Conservation (phyloP, 352 stramenopile species). For the Phytophthora tubulina region DNA sequence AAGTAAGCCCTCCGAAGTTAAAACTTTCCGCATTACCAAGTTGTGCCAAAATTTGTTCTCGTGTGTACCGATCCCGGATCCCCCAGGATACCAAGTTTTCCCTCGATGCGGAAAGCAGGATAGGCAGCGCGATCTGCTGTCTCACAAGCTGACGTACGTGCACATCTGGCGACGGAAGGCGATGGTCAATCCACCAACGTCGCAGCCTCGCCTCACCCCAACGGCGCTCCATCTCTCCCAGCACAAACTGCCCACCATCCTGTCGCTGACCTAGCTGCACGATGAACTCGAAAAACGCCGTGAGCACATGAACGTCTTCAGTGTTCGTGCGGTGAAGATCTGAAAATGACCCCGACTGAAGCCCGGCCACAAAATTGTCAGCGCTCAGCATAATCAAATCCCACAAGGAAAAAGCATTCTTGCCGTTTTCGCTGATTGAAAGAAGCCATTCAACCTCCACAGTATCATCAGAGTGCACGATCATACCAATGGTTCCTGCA, state of each 20-base stretch:
- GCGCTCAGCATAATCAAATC: constrained; percentile 55
- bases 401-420: constrained; percentile 46
- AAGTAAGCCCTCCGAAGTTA: neutral
- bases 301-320: constrained; percentile 58
- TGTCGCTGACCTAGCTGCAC: constrained; percentile 51
- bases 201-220: constrained; percentile 67
- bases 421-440: constrained; percentile 7
- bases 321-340: constrained; percentile 37
- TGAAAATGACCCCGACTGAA: constrained; percentile 46
- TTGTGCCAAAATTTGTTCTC: constrained; percentile 63
- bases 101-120: constrained; percentile 61
- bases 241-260: constrained; percentile 30
- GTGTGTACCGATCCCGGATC: constrained; percentile 58
- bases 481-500: constrained; percentile 48
- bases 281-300: constrained; percentile 66
- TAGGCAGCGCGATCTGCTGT: constrained; percentile 55
- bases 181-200: constrained; percentile 59
- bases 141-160: constrained; percentile 52
- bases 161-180: constrained; percentile 50
- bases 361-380: constrained; percentile 52
- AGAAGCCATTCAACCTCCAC: constrained; percentile 61
- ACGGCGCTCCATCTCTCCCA: constrained; percentile 48
- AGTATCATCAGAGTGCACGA: constrained; percentile 27
- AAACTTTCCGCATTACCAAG: constrained; percentile 20
- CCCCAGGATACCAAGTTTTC: constrained; percentile 81